Evolutionary conservation across 805 yeast species (phyloP), one percentile per base, ranked within the genome.

Genomic region (Myxozyma neotropica): DNA sequence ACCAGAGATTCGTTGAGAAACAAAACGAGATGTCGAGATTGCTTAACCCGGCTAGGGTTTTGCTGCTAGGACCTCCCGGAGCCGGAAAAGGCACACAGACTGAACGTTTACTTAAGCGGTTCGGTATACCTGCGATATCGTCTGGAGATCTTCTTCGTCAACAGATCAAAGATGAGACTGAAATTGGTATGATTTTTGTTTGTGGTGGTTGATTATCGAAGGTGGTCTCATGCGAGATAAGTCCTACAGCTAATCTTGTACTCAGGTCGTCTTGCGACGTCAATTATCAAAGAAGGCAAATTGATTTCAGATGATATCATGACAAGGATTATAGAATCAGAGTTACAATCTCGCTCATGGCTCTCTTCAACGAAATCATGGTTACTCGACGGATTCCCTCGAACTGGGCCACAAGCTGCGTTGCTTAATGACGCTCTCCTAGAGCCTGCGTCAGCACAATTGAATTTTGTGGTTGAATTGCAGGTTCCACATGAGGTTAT

Each of bases 61-160:
- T 92, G 27, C 77, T 92, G 7, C 75, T 93, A 26, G 97, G 97
- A 2, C 96, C 97, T 0, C 98, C 98, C 0, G 98, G 98, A 0
- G 81, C 96, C 0, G 98, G 98, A 0, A 92, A 92, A 71, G 97
- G 97, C 1, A 92, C 98, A 0, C 88, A 87, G 66, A 87, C 96
- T 0, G 74, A 87, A 1, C 79, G 85, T 59, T 76, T 92, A 3
- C 71, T 86, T 59, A 80, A 81, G 53, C 73, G 75, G 42, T 79
- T 87, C 1, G 67, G 70, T 3, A 72, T 92, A 23, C 71, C 78
- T 13, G 76, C 93, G 0, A 74, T 93, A 7, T 85, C 96, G 0
- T 86, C 96, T 0, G 98, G 98, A 1, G 97, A 92, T 73, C 74
- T 90, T 4, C 75, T 92, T 45, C 80, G 98, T 63, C 74, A 75